Conservation (phyloP, 208 protist genomes). For the Tritrichomonas musculus region DNA sequence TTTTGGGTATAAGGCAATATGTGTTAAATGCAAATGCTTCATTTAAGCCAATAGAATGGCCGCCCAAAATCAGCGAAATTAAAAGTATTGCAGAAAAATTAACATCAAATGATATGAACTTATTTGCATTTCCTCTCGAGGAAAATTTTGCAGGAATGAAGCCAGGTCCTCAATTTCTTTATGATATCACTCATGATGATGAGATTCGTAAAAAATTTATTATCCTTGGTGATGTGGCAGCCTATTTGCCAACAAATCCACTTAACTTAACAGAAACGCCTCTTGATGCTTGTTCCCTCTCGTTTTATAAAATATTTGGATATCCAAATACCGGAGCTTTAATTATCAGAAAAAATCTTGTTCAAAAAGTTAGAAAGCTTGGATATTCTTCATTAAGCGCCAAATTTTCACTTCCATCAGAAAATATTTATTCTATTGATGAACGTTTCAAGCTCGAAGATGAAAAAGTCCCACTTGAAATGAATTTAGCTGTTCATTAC, state of each 20-base stretch:
- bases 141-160: conserved; percentile 37
- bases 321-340: conserved; percentile 36
- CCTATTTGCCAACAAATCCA: conserved; percentile 35
- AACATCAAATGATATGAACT: background rate
- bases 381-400: background rate
- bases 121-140: conserved; percentile 37
- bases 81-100: background rate
- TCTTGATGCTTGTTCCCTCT: conserved; percentile 23
- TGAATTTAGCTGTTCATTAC: background rate
- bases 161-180: background rate
- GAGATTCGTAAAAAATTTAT: background rate
- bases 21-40: background rate
- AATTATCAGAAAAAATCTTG: background rate
- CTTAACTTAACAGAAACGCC: background rate
- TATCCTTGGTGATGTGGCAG: conserved; percentile 31
- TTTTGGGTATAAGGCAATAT: conserved; percentile 35
- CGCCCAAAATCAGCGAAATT: background rate
- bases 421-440: too few species aligned
- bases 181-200: background rate
- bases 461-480: background rate
- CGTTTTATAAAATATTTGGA: conserved; percentile 41
- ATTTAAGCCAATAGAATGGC: background rate
- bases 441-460: conserved; percentile 32
- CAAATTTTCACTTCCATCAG: background rate
- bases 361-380: background rate